phyloP scores from a whole-genome alignment of 1,139 yeast species.

The Pneumocystis jirovecii region DNA sequence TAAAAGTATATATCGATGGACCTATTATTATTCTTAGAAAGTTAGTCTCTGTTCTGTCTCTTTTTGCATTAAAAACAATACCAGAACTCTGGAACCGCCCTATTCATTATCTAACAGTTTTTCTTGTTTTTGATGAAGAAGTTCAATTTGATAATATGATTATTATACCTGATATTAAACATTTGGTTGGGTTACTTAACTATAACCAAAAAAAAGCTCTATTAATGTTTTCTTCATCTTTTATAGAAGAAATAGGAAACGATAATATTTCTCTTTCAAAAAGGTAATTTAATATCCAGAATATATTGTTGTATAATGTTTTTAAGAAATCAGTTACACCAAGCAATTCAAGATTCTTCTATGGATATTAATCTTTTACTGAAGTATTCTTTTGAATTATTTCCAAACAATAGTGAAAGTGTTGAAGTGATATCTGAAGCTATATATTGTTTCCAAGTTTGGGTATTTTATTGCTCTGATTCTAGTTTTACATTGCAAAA shows the following conservation, averaged over 20 bases:
- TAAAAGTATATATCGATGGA: neutral
- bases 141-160: neutral
- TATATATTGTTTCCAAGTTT: neutral
- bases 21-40: neutral
- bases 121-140: neutral
- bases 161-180: neutral
- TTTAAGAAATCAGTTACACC: neutral
- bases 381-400: neutral
- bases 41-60: neutral
- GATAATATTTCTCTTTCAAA: neutral
- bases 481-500: neutral
- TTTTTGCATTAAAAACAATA: neutral
- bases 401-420: neutral
- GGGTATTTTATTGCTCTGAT: neutral
- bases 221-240: neutral
- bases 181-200: neutral
- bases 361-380: neutral
- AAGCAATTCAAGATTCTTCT: neutral
- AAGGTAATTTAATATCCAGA: neutral
- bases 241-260: neutral
- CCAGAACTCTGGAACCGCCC: neutral
- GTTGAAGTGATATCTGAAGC: neutral
- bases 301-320: neutral
- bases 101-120: neutral
- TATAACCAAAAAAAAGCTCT: neutral